These are phyloP conservation scores for Trichoderma citrinoviride DNA, from an alignment of 2,329 filamentous ascomycete genomes.

Conservation along the genomic window DNA sequence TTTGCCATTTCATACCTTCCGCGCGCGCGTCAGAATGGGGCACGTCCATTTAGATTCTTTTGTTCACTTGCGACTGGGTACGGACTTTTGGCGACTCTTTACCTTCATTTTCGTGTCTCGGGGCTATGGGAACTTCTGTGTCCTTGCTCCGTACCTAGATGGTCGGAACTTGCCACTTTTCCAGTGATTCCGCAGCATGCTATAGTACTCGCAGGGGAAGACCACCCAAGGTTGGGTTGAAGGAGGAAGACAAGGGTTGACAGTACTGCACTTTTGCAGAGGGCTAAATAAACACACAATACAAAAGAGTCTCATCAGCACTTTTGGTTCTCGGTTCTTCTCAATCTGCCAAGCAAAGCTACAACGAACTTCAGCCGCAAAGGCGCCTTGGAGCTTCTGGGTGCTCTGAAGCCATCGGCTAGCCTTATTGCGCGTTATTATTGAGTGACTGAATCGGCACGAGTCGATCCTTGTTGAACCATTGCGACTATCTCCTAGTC, in stretches of 20 bases:
- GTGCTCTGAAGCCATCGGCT: background rate
- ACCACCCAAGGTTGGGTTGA: background rate
- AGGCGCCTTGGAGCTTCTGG: background rate
- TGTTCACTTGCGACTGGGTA: background rate
- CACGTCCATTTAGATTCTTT: background rate
- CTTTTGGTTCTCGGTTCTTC: background rate
- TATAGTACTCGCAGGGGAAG: background rate
- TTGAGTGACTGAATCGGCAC: background rate
- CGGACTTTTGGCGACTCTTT: background rate
- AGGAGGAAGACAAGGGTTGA: background rate
- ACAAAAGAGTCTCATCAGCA: too few species aligned
- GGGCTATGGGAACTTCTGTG: background rate
- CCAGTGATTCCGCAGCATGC: too few species aligned
- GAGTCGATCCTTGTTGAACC: background rate
- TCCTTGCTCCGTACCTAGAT: background rate
- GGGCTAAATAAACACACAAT: too few species aligned
- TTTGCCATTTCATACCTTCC: background rate
- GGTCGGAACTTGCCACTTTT: background rate
- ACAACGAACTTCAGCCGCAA: background rate
- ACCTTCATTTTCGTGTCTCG: background rate
- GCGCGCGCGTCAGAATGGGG: background rate
- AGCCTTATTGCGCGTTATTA: background rate
- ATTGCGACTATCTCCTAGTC: constrained; percentile 8
- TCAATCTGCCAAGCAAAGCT: background rate
- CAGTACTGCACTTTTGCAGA: too few species aligned